These are phyloP conservation scores for Pseudoneurospora amorphoporcata DNA, from an alignment of 495 filamentous ascomycete species.

Conservation along the genomic window DNA sequence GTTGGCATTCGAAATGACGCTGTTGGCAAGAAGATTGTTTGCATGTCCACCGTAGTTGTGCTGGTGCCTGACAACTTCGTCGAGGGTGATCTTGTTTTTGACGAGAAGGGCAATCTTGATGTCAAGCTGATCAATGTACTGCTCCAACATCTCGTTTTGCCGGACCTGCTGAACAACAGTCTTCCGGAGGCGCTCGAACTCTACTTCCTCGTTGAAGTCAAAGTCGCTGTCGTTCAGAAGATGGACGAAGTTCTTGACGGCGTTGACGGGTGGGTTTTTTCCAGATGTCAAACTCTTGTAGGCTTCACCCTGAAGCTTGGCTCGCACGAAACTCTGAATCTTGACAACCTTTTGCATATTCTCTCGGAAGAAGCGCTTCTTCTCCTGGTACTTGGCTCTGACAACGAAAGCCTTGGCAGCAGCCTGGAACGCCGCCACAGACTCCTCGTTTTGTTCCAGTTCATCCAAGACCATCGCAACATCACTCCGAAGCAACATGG, in stretches of 20 bases:
- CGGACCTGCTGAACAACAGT: conserved; percentile 93
- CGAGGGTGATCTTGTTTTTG: conserved; percentile 98
- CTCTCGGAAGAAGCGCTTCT: conserved; percentile 77
- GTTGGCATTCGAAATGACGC: conserved; percentile 75
- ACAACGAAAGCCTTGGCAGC: conserved; percentile 63
- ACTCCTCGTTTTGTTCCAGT: conserved; percentile 72
- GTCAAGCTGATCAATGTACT: conserved; percentile 95
- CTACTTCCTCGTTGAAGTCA: conserved; percentile 97
- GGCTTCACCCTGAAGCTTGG: conserved; percentile 88
- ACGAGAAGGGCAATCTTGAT: conserved; percentile 98
- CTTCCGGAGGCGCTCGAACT: conserved; percentile 87
- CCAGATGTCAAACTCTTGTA: conserved; percentile 93
- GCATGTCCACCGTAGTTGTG: conserved; percentile 91
- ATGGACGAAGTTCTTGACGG: conserved; percentile 96
- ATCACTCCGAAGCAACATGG: conserved; percentile 63
- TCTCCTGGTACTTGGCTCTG: conserved; percentile 65
- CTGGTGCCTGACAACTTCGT: conserved; percentile 96
- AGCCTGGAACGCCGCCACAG: conserved; percentile 64
- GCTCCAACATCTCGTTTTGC: conserved; percentile 92
- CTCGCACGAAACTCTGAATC: conserved; percentile 91
- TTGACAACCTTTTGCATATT: conserved; percentile 99
- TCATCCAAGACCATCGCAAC: conserved; percentile 60
- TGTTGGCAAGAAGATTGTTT: conserved; percentile 76
- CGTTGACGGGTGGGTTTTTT: conserved; percentile 95
- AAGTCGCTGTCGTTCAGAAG: conserved; percentile 96